Evolutionary conservation across 2,329 filamentous ascomycete species (phyloP).

Genomic region (Botryosphaeria agaves): DNA sequence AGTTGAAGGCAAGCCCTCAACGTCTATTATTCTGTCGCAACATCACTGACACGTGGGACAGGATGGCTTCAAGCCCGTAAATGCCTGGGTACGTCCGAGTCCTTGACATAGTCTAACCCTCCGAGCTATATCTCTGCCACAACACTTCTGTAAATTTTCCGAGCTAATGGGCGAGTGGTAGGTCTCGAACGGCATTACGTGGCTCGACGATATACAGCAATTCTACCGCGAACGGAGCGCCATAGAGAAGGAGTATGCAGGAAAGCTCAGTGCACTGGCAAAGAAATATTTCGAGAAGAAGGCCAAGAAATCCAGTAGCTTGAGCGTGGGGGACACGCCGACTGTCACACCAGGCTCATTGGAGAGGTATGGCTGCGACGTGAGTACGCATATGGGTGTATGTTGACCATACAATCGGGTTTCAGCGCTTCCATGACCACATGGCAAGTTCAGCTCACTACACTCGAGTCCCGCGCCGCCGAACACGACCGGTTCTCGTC

Average conservation of each 20-base stretch:
- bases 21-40: neutral
- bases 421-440: conserved; percentile 80
- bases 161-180: conserved; percentile 15
- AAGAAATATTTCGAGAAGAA: conserved; percentile 98
- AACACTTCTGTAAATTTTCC: neutral
- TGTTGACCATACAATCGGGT: no score
- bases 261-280: conserved; percentile 70
- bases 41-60: conserved; percentile 18
- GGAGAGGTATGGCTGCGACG: conserved; percentile 43
- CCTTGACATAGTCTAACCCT: neutral
- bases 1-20: conserved; percentile 67
- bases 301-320: conserved; percentile 64
- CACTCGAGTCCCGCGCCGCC: conserved; percentile 69
- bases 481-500: conserved; percentile 78
- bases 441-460: conserved; percentile 86
- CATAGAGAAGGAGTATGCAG: conserved; percentile 94
- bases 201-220: conserved; percentile 91
- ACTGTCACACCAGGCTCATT: conserved; percentile 87
- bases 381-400: neutral
- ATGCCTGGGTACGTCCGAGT: conserved; percentile 50
- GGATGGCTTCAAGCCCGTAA: conserved; percentile 95
- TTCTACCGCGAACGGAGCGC: conserved; percentile 90
- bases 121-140: neutral
- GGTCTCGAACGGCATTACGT: conserved; percentile 72
- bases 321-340: conserved; percentile 89